Conservation (phyloP, 345 rosid genomes). For the Capsella bursapastoris region DNA sequence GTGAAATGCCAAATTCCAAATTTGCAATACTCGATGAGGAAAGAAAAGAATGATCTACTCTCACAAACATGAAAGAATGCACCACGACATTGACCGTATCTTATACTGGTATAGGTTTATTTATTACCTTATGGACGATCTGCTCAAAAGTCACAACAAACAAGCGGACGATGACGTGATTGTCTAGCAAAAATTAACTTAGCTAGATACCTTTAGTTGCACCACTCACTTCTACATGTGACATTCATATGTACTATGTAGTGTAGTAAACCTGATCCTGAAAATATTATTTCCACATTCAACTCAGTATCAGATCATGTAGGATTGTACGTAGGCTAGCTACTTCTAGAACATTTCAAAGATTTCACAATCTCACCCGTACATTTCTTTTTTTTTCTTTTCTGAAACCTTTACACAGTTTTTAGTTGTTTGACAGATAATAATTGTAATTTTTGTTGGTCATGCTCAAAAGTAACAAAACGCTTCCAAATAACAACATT, state of each 20-base stretch:
- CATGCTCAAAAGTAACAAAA: slow-evolving; percentile 6
- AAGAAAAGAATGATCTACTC: background rate
- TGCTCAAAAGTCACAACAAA: background rate
- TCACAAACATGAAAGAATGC: background rate
- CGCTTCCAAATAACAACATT: slow-evolving; percentile 3
- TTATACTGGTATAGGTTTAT: background rate
- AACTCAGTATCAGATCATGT: background rate
- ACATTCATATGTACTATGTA: background rate
- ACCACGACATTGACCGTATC: background rate
- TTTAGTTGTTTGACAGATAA: slow-evolving; percentile 1
- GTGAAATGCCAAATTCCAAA: slow-evolving; percentile 12
- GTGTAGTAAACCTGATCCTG: background rate
- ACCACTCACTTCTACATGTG: background rate
- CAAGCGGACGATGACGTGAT: background rate
- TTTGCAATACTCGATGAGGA: background rate
- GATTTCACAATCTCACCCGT: slow-evolving; percentile 30
- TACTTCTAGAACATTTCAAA: slow-evolving; percentile 9
- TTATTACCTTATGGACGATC: background rate
- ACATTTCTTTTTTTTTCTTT: background rate
- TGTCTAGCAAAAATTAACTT: background rate
- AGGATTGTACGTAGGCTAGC: background rate
- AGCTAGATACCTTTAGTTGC: slow-evolving; percentile 5
- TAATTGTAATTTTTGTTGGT: slow-evolving; percentile 14
- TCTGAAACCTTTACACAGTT: slow-evolving; percentile 8
- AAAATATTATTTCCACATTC: background rate